These are phyloP conservation scores for Beverwykella pulmonaria DNA, from an alignment of 495 filamentous ascomycete species.

Conservation along the genomic window DNA sequence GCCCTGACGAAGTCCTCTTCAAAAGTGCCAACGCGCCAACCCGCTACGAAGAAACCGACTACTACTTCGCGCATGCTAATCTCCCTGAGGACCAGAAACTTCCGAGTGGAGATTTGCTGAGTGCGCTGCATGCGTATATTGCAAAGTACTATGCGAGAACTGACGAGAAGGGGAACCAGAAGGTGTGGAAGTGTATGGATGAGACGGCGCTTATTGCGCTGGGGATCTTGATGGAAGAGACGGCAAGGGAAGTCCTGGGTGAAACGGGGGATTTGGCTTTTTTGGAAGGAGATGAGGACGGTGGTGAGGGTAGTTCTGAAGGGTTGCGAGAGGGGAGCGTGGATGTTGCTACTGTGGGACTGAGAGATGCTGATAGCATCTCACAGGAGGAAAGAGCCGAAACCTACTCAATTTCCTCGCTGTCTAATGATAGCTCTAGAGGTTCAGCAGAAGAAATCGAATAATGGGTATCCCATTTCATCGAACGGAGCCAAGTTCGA, in stretches of 20 bases:
- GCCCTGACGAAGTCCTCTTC: conserved; percentile 78
- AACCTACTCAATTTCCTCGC: neutral
- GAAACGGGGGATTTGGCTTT: conserved; percentile 74
- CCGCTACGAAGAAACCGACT: conserved; percentile 69
- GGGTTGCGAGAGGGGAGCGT: neutral
- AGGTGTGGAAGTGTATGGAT: conserved; percentile 72
- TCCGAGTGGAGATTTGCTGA: conserved; percentile 74
- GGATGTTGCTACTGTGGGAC: neutral
- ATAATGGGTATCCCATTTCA: neutral
- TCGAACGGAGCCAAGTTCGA: neutral
- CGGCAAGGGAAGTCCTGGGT: conserved; percentile 63
- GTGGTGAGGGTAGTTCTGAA: conserved; percentile 1
- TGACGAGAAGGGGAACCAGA: conserved; percentile 1
- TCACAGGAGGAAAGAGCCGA: neutral
- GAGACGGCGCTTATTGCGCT: conserved; percentile 81
- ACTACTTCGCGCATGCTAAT: conserved; percentile 65
- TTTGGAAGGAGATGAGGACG: conserved; percentile 54
- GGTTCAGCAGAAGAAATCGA: neutral
- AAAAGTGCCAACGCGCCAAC: conserved; percentile 61
- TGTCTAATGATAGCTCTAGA: neutral
- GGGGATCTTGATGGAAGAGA: conserved; percentile 82
- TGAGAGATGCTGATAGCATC: neutral
- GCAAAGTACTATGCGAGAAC: conserved; percentile 65
- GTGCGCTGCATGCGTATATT: conserved; percentile 72
- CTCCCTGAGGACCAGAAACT: conserved; percentile 58